These are phyloP conservation scores for Termitomyces titanicus DNA, from an alignment of 768 basidiomycete species.

Conservation along the genomic window DNA sequence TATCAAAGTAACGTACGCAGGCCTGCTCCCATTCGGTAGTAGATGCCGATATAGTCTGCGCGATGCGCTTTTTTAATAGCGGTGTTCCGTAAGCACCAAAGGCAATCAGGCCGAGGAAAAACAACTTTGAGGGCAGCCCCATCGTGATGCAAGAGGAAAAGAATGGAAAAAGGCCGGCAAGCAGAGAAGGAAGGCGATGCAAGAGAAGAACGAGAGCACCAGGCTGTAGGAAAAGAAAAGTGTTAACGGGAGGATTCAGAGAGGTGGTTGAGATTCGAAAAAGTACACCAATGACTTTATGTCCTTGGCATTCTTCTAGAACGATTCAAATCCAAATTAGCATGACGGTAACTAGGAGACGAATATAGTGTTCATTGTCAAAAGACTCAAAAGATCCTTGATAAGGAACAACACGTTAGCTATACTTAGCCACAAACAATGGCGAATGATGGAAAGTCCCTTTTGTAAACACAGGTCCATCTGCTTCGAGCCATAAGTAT, in stretches of 20 bases:
- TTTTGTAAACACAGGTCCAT: too few relatives aligned
- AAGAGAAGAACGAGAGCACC: constrained; percentile 24
- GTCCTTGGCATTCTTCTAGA: not conserved
- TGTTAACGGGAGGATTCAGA: constrained; percentile 2
- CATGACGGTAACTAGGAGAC: not conserved
- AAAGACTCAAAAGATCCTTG: too few relatives aligned
- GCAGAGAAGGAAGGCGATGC: constrained; percentile 3
- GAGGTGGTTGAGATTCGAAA: not conserved
- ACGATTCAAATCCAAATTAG: not conserved
- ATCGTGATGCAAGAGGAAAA: constrained; percentile 21
- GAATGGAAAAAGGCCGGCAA: constrained; percentile 5
- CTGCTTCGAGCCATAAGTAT: too few relatives aligned
- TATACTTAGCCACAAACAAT: too few relatives aligned
- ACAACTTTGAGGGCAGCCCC: constrained; percentile 21
- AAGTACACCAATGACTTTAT: constrained; percentile 1
- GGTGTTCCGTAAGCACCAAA: constrained; percentile 32
- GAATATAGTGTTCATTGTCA: not conserved
- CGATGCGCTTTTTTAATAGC: constrained; percentile 40
- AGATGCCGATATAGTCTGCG: constrained; percentile 37
- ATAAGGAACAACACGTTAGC: not conserved
- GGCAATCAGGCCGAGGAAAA: constrained; percentile 29
- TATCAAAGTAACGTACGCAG: constrained; percentile 32
- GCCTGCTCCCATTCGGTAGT: constrained; percentile 43
- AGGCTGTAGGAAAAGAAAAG: constrained; percentile 20
- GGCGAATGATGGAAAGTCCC: too few relatives aligned